Base-by-base conservation (phyloP, 176 grass and related monocot genomes). In the Olyra latifolia region DNA sequence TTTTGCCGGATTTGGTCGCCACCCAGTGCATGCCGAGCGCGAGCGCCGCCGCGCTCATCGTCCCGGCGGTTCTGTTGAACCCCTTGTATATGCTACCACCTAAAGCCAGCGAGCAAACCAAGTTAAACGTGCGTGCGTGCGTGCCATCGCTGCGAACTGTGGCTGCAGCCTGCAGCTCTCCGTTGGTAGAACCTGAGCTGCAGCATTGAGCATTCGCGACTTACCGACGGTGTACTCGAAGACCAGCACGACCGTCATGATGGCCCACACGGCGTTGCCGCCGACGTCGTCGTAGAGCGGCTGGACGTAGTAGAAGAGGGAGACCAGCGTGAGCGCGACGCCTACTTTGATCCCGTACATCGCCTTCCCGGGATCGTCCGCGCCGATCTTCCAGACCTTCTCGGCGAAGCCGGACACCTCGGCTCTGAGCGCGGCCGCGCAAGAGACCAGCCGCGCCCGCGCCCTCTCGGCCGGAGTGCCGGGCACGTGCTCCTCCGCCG, bases 191-290 rank as follows among this genome's bases (percentile, higher is more conserved):
- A 2, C 9, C 9, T 41, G 7, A 17, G 6, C 24, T 32, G 0
- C 20, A n/a, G 8, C 8, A 5, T 16, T 44, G n/a, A 35, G 32
- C 32, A 35, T 35, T 35, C 4, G 32, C 42, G 20, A 46, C 90
- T 64, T 74, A 92, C 90, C 90, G 12, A 92, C 90, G 5, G 90
- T 89, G 54, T 84, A 94, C 16, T 94, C 92, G 53, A 94, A 94
- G 66, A 89, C 76, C 1, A 94, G 80, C 62, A 88, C 89, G 28
- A 91, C 85, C 1, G 85, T 91, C 77, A 85, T 75, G 30, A 91
- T 44, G 58, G 80, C 89, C 89, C 85, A 87, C 89, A 91, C 80
- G 48, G 75, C 77, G 10, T 63, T 53, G 7, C 76, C 76, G 44
- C 82, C 85, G 50, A 91, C 61, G 22, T 70, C 81, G 39, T 77